Conservation (phyloP, 2,329 filamentous ascomycete genomes). For the Tolypocladium amazonense region DNA sequence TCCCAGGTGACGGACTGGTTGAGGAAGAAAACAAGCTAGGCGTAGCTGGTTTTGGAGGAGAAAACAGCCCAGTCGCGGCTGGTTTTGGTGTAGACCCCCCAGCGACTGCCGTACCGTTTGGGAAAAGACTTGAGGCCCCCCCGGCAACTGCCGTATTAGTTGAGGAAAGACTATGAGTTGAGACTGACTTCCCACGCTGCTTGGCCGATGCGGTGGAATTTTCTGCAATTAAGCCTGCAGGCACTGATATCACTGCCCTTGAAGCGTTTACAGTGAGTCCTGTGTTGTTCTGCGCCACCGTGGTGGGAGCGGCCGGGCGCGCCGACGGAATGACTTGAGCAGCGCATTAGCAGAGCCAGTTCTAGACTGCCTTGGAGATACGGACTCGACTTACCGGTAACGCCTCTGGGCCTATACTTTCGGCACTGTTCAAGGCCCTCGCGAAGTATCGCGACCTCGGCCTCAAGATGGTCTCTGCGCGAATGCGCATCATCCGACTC, state of each 20-base stretch:
- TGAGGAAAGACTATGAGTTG: neutral
- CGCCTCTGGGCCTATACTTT: neutral
- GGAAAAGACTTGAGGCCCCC: neutral
- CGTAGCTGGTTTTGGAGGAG: neutral
- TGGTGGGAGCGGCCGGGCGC: neutral
- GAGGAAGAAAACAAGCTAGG: neutral
- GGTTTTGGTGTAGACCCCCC: neutral
- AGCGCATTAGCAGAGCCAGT: neutral
- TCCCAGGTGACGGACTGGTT: neutral
- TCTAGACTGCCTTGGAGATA: neutral
- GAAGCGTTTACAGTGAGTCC: neutral
- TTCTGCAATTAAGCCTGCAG: neutral
- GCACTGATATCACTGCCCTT: neutral
- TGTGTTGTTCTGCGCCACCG: neutral
- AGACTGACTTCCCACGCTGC: neutral
- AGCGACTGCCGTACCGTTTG: neutral
- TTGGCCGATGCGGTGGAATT: neutral
- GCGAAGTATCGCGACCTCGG: neutral
- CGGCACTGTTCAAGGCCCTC: slow-evolving; percentile 2
- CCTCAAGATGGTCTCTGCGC: slow-evolving; percentile 2
- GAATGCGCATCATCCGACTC: slow-evolving; percentile 17
- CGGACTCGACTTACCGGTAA: neutral
- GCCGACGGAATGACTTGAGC: neutral
- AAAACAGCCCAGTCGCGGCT: neutral
- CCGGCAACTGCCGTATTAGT: neutral